A percentile compares a stretch with the other conserved stretches of the same genome.
These are phyloP conservation scores for Chaetomiaceae sp. DNA, from an alignment of 2,329 filamentous ascomycete species.

Conservation along the genomic window DNA sequence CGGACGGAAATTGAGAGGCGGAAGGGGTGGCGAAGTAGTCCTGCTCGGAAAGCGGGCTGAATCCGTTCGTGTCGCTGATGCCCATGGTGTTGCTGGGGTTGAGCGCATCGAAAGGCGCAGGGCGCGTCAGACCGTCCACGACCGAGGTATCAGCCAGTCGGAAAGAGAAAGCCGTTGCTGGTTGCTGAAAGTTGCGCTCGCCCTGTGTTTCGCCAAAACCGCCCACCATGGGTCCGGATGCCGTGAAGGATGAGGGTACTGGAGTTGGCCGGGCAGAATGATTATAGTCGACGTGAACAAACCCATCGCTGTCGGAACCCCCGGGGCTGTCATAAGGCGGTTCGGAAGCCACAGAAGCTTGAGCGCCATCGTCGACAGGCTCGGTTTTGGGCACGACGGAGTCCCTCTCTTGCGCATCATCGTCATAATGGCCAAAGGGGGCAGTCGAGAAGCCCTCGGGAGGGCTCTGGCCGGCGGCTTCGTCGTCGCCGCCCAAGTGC, in stretches of 20 bases:
- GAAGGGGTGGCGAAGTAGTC: slow-evolving; percentile 20
- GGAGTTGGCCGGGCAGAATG: slow-evolving; percentile 1
- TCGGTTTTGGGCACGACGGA: slow-evolving; percentile 10
- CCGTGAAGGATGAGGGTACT: slow-evolving; percentile 1
- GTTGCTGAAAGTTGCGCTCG: slow-evolving; percentile 17
- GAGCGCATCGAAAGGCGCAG: slow-evolving; percentile 9
- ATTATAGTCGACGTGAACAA: slow-evolving; percentile 15
- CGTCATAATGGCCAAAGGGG: slow-evolving; percentile 26
- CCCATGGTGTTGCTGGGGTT: slow-evolving; percentile 7
- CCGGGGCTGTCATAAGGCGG: slow-evolving; percentile 12
- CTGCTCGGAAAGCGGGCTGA: slow-evolving; percentile 17
- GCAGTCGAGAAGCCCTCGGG: slow-evolving; percentile 36
- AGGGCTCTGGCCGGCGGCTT: slow-evolving; percentile 31
- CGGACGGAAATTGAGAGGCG: slow-evolving; percentile 20
- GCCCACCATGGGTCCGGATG: slow-evolving; percentile 1
- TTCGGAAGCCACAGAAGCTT: not conserved
- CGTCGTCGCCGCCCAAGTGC: slow-evolving; percentile 31
- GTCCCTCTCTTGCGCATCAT: slow-evolving; percentile 2
- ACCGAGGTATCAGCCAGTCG: slow-evolving; percentile 3
- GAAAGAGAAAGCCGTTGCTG: slow-evolving; percentile 13
- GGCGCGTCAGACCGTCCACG: slow-evolving; percentile 2
- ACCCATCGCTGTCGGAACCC: slow-evolving; percentile 17
- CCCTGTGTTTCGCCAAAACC: slow-evolving; percentile 13
- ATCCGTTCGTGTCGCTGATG: slow-evolving; percentile 9
- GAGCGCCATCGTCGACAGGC: not conserved